Conservation (phyloP, 441 rosid species). For the Adansonia grandidieri region DNA sequence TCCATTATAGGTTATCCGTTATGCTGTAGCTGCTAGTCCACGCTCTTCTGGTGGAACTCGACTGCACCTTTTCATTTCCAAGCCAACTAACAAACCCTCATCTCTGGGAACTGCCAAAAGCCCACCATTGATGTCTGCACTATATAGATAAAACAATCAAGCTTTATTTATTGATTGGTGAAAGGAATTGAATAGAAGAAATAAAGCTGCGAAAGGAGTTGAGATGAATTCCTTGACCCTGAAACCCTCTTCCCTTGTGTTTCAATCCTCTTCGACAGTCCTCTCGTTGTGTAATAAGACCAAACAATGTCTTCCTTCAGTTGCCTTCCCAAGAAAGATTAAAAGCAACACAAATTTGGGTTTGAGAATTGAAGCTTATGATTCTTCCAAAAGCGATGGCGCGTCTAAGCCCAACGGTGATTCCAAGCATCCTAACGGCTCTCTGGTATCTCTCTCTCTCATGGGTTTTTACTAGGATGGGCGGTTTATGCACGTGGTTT, state of each 20-base stretch:
- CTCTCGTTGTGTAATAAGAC: conserved; percentile 36
- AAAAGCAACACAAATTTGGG: conserved; percentile 39
- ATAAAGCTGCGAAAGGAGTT: conserved; percentile 1
- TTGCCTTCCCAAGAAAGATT: conserved; percentile 44
- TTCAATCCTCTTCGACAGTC: conserved; percentile 42
- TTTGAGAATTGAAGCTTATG: conserved; percentile 59
- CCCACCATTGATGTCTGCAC: conserved; percentile 22
- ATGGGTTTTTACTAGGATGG: conserved; percentile 7
- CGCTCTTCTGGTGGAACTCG: conserved; percentile 7
- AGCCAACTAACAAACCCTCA: conserved; percentile 32
- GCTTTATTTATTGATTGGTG: background rate
- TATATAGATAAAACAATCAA: background rate
- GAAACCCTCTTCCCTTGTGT: conserved; percentile 41
- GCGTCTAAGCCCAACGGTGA: conserved; percentile 53
- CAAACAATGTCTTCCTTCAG: conserved; percentile 36
- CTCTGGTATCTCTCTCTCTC: conserved; percentile 49
- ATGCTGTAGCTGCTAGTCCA: conserved; percentile 26
- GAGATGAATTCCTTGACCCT: conserved; percentile 58
- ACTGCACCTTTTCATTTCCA: background rate
- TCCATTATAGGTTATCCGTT: background rate
- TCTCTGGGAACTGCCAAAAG: conserved; percentile 27
- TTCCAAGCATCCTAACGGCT: conserved; percentile 64
- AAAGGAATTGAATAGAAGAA: background rate
- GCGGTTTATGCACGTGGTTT: conserved; percentile 27
- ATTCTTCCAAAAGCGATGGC: conserved; percentile 53